These are phyloP conservation scores for Globisporangium alternatum DNA, from an alignment of 352 stramenopile genomes.

Conservation along the genomic window DNA sequence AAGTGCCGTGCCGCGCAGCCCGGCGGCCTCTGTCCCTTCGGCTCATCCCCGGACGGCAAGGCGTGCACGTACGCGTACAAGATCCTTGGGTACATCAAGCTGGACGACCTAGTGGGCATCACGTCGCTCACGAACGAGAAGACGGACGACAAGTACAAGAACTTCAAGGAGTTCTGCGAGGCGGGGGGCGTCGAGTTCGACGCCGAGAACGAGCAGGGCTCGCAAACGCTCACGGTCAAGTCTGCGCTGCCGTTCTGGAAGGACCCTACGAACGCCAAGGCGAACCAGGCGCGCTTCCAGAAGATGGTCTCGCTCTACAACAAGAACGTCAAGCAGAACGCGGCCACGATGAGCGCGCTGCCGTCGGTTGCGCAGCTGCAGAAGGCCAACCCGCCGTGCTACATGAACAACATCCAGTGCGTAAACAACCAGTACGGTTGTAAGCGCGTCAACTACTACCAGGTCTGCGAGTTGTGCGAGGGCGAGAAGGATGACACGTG, in stretches of 20 bases:
- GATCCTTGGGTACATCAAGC: slow-evolving; percentile 52
- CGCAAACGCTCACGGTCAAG: slow-evolving; percentile 34
- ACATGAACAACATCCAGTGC: slow-evolving; percentile 58
- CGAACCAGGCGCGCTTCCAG: slow-evolving; percentile 37
- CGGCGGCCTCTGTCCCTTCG: slow-evolving; percentile 41
- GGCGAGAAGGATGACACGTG: slow-evolving; percentile 24
- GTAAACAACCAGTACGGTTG: slow-evolving; percentile 42
- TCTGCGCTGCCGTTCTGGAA: slow-evolving; percentile 59
- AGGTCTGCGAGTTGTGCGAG: slow-evolving; percentile 61
- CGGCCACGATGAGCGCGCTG: slow-evolving; percentile 40
- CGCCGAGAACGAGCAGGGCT: slow-evolving; percentile 34
- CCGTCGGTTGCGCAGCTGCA: slow-evolving; percentile 39
- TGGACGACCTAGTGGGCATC: slow-evolving; percentile 61
- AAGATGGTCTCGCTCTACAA: slow-evolving; percentile 64
- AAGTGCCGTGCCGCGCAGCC: slow-evolving; percentile 32
- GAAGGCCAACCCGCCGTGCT: slow-evolving; percentile 59
- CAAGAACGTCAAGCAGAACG: slow-evolving; percentile 27
- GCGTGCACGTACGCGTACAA: slow-evolving; percentile 58
- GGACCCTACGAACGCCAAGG: slow-evolving; percentile 36
- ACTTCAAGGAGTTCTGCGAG: slow-evolving; percentile 51
- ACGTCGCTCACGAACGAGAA: slow-evolving; percentile 44
- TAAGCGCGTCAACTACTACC: slow-evolving; percentile 51
- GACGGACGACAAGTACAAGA: slow-evolving; percentile 21
- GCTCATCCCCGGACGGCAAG: slow-evolving; percentile 37
- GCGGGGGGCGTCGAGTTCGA: slow-evolving; percentile 43